Conservation (phyloP, 129 eudicot genomes). For the Gnaphalium uliginosum region DNA sequence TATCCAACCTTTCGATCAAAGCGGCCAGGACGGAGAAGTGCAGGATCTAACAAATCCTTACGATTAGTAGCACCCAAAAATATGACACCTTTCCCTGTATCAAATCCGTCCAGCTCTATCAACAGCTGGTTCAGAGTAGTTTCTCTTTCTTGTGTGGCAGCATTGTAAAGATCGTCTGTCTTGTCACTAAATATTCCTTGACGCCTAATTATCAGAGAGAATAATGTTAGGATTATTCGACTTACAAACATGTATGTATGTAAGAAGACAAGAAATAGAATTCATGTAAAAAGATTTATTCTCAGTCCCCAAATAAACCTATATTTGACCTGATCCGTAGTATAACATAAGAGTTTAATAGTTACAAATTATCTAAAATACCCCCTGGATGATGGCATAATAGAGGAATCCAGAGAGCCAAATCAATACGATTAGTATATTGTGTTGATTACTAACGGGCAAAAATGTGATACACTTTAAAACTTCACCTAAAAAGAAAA, state of each 20-base stretch:
- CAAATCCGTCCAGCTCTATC: slow-evolving; percentile 98
- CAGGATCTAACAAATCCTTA: slow-evolving; percentile 90
- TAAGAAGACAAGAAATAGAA: background rate
- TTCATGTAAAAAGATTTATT: background rate
- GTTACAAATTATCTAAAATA: background rate
- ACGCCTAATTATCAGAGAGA: slow-evolving; percentile 55
- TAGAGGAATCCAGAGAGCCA: background rate
- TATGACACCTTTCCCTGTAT: slow-evolving; percentile 92
- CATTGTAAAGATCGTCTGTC: slow-evolving; percentile 62
- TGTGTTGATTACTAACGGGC: background rate
- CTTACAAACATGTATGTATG: background rate
- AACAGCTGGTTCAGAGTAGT: slow-evolving; percentile 90
- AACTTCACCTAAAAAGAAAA: background rate
- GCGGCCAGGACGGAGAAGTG: slow-evolving; percentile 98
- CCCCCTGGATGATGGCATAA: slow-evolving; percentile 8
- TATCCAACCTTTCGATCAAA: slow-evolving; percentile 87
- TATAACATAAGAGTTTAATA: background rate
- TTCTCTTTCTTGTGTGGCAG: slow-evolving; percentile 94
- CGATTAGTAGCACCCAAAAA: slow-evolving; percentile 93
- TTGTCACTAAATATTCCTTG: slow-evolving; percentile 62
- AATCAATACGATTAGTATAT: background rate
- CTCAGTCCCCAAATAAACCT: background rate
- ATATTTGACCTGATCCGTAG: background rate
- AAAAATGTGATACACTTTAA: background rate
- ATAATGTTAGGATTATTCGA: slow-evolving; percentile 6